Percentiles rank a stretch among this genome's conserved stretches.
These are phyloP conservation scores for Entomortierella lignicola DNA, from an alignment of 192 early-diverging fungal species.

Conservation along the genomic window DNA sequence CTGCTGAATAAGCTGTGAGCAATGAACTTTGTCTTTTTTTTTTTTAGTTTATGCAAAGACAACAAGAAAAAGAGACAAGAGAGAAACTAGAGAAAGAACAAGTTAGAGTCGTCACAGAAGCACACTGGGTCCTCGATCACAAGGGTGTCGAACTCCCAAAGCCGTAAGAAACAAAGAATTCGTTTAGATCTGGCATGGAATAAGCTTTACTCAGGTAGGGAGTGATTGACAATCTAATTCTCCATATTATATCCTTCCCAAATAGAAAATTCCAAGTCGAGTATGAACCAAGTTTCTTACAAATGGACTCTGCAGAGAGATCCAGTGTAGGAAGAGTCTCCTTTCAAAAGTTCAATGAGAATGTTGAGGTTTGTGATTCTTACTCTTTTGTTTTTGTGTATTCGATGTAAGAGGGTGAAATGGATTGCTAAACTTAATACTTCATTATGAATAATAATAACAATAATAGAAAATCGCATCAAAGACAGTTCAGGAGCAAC, in stretches of 20 bases:
- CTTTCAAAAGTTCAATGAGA: conserved; percentile 46
- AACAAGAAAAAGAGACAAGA: conserved; percentile 42
- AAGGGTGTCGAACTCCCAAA: conserved; percentile 38
- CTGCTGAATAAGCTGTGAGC: too few relatives aligned
- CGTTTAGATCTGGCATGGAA: neutral
- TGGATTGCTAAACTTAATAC: neutral
- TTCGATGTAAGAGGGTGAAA: neutral
- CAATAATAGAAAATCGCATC: conserved; percentile 32
- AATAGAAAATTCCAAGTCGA: conserved; percentile 53
- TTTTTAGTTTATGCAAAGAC: conserved; percentile 55
- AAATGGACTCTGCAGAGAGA: conserved; percentile 30
- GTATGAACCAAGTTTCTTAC: conserved; percentile 53
- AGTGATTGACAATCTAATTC: too few relatives aligned
- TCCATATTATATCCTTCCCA: too few relatives aligned
- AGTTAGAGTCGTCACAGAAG: conserved; percentile 32
- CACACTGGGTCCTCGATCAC: conserved; percentile 47
- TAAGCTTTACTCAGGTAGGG: too few relatives aligned
- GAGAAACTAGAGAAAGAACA: conserved; percentile 45
- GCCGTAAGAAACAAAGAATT: conserved; percentile 25
- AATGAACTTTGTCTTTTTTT: too few relatives aligned
- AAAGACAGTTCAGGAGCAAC: conserved; percentile 24
- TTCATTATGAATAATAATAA: neutral
- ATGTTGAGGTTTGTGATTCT: conserved; percentile 21
- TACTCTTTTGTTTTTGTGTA: neutral
- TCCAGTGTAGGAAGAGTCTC: conserved; percentile 40